These are phyloP conservation scores for Posidonia australis DNA, from an alignment of 106 monocot genomes.

Conservation along the genomic window DNA sequence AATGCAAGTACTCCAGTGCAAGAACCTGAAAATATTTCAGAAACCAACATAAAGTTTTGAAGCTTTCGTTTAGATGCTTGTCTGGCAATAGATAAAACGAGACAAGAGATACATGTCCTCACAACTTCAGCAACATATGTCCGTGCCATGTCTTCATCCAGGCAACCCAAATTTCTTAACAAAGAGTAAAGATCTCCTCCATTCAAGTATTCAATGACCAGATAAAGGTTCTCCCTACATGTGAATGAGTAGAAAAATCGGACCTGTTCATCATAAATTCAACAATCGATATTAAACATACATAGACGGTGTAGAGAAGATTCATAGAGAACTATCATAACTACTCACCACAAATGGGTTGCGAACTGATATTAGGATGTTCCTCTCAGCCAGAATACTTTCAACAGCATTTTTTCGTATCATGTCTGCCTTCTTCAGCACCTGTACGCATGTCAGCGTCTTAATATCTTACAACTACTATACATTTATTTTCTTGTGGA, in stretches of 20 bases:
- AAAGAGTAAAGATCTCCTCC: constrained; percentile 97
- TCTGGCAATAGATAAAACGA: background rate
- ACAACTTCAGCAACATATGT: constrained; percentile 93
- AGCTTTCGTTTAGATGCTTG: no score
- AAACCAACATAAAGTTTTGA: constrained; percentile 1
- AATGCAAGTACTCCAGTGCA: constrained; percentile 94
- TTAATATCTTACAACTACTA: background rate
- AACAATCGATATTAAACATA: constrained; percentile 4
- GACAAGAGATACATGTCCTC: constrained; percentile 10
- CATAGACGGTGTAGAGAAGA: background rate
- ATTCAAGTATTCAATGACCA: constrained; percentile 98
- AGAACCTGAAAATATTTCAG: constrained; percentile 49
- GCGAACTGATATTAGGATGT: constrained; percentile 90
- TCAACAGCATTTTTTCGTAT: constrained; percentile 98
- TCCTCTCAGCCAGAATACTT: constrained; percentile 93
- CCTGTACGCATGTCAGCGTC: constrained; percentile 27
- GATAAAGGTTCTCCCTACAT: constrained; percentile 95
- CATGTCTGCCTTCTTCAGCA: constrained; percentile 95
- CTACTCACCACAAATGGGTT: constrained; percentile 93
- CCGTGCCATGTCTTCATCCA: constrained; percentile 92
- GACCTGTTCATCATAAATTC: constrained; percentile 46
- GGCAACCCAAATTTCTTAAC: constrained; percentile 85
- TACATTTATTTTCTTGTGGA: background rate
- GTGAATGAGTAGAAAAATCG: constrained; percentile 99
- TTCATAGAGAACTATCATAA: background rate